phyloP scores from a whole-genome alignment of 257 asterid species.

The Salvia splendens region DNA sequence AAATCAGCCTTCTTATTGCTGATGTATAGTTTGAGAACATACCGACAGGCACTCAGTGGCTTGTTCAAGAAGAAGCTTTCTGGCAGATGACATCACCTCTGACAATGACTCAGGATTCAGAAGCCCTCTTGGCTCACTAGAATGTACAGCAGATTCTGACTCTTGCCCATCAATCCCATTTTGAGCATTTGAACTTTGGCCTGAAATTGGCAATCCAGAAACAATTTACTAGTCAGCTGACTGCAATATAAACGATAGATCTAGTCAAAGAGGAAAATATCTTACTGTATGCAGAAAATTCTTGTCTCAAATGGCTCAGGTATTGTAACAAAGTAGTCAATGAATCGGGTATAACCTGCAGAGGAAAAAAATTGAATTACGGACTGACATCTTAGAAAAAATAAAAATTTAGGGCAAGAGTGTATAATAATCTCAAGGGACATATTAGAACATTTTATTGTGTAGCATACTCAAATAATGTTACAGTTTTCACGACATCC shows the following conservation, averaged over 20 bases:
- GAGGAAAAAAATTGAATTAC: slow-evolving; percentile 22
- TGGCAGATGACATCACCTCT: slow-evolving; percentile 60
- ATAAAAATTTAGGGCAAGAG: slow-evolving; percentile 15
- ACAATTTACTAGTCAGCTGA: not conserved
- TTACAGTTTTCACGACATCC: not conserved
- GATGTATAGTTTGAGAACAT: slow-evolving; percentile 37
- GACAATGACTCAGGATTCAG: slow-evolving; percentile 89
- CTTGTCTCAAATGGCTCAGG: slow-evolving; percentile 71
- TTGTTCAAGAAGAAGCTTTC: slow-evolving; percentile 64
- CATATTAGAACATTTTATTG: slow-evolving; percentile 3
- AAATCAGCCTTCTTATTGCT: not conserved
- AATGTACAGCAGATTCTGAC: slow-evolving; percentile 38
- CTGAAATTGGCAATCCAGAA: slow-evolving; percentile 48
- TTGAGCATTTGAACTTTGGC: slow-evolving; percentile 46
- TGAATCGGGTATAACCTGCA: slow-evolving; percentile 79
- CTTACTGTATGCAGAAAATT: slow-evolving; percentile 64
- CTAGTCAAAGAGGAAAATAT: slow-evolving; percentile 28
- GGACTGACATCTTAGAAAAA: slow-evolving; percentile 19
- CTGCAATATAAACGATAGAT: slow-evolving; percentile 10
- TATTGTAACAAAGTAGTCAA: slow-evolving; percentile 79
- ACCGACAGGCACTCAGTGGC: slow-evolving; percentile 80
- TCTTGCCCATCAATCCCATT: slow-evolving; percentile 48
- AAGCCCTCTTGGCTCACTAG: slow-evolving; percentile 59
- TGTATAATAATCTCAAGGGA: slow-evolving; percentile 8
- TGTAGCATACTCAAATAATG: not conserved